Evolutionary conservation across 768 basidiomycete genomes (phyloP), one percentile per base, ranked within the genome.

Genomic region (Psilocybe sp.): DNA sequence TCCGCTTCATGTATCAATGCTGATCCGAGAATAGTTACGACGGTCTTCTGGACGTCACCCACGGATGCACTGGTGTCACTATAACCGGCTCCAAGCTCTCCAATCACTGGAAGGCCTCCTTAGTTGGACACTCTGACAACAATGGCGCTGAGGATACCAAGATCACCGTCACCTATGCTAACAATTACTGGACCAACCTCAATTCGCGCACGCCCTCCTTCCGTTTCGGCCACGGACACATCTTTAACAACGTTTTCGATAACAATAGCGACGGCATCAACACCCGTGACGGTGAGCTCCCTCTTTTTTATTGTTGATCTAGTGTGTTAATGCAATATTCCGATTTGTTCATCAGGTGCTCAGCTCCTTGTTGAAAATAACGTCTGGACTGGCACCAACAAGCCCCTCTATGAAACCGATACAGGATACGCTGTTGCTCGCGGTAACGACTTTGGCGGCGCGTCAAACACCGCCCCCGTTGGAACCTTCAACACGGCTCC

Each of bases 361-460:
- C 72, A 74, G 53, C 71, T 74, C 46, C 67, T 76, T 28, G 72
- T 75, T 44, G 73, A 76, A 57, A 75, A 74, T 66, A 76, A 76
- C 53, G 70, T 76, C 15, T 76, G 68, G 69, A 70, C 65, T 28
- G 71, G 67, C 40, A 67, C 67, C 38, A 58, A 64, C 54, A 68
- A 74, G 61, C 69, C 74, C 14, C 49, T 75, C 44, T 75, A 73
- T 58, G 54, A 65, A 10, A 75, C 73, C 44, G 69, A 74, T 44
- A 67, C 49, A 5, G 74, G 74, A 11, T 76, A 64, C 42, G 74
- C 71, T 44, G 71, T 72, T 35, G 70, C 70, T 28, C 59, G 46
- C 32, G 73, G 46, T 15, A 64, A 64, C 38, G 63, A 64, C 53
- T 62, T 64, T 33, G 63, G 61, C 10, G 64, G 64, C 40, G 62